These are phyloP conservation scores for Aspergillus unguis DNA, from an alignment of 2,329 filamentous ascomycete genomes.

Conservation along the genomic window DNA sequence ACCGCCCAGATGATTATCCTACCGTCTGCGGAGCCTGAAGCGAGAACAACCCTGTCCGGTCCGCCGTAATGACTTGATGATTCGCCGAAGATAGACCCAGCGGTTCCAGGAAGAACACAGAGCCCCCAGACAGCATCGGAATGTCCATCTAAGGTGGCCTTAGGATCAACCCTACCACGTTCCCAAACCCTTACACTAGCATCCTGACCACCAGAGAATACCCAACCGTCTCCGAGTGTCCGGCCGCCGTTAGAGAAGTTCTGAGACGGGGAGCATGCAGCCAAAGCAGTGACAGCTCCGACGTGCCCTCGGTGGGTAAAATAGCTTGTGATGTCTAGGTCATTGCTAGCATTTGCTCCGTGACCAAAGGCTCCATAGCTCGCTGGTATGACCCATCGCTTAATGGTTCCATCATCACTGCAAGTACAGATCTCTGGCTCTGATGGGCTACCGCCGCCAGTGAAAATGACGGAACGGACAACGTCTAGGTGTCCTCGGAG, in stretches of 20 bases:
- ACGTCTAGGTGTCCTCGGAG: constrained; percentile 90
- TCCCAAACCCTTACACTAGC: constrained; percentile 94
- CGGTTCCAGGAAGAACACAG: constrained; percentile 81
- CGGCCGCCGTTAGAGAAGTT: constrained; percentile 87
- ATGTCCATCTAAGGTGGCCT: constrained; percentile 89
- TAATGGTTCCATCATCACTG: constrained; percentile 92
- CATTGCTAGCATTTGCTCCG: constrained; percentile 59
- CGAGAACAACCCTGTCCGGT: constrained; percentile 82
- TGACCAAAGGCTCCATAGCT: constrained; percentile 65
- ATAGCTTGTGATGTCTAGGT: constrained; percentile 87
- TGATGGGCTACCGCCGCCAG: constrained; percentile 87
- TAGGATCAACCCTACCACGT: constrained; percentile 86
- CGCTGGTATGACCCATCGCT: constrained; percentile 90
- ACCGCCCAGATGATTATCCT: constrained; percentile 92
- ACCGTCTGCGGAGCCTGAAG: constrained; percentile 86
- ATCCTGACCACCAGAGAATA: constrained; percentile 96
- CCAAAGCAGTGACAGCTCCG: constrained; percentile 82
- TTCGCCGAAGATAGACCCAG: constrained; percentile 73
- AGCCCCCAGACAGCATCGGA: constrained; percentile 95
- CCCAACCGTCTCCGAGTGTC: constrained; percentile 90
- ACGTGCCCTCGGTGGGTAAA: constrained; percentile 93
- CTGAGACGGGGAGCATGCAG: constrained; percentile 80
- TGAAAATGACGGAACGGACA: constrained; percentile 92
- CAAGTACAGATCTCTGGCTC: constrained; percentile 97
- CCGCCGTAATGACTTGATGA: constrained; percentile 70